These are phyloP conservation scores for Xylariaceae sp. DNA, from an alignment of 2,329 filamentous ascomycete species.

Conservation along the genomic window DNA sequence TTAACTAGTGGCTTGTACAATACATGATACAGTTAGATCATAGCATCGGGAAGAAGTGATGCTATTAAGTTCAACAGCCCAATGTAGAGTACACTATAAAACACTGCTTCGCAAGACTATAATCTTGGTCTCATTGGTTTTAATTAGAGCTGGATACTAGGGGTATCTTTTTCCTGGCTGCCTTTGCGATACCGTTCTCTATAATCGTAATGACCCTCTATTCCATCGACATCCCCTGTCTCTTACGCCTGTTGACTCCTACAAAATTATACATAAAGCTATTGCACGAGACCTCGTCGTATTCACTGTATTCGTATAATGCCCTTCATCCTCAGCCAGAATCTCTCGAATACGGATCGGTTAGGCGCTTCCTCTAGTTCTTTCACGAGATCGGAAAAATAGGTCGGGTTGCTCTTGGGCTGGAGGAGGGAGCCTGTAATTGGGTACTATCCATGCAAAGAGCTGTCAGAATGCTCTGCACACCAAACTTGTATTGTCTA, in stretches of 20 bases:
- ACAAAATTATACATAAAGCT: constrained; percentile 17
- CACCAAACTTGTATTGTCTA: neutral
- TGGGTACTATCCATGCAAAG: constrained; percentile 46
- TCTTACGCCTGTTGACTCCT: neutral
- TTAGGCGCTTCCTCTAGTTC: constrained; percentile 69
- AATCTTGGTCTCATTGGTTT: neutral
- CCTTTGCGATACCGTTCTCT: neutral
- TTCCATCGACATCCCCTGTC: neutral
- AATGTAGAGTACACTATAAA: neutral
- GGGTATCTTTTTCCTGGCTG: constrained; percentile 4
- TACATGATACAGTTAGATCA: constrained; percentile 10
- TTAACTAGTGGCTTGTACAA: constrained; percentile 7
- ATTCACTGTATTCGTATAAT: constrained; percentile 62
- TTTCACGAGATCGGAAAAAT: constrained; percentile 64
- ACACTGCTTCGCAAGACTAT: neutral
- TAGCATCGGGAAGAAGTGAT: neutral
- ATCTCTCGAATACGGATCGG: constrained; percentile 57
- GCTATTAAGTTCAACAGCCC: neutral
- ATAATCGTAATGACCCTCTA: neutral
- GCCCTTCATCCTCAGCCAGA: constrained; percentile 62
- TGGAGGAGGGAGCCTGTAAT: constrained; percentile 57
- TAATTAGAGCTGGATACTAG: neutral
- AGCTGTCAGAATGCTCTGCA: constrained; percentile 4
- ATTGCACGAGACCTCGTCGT: neutral
- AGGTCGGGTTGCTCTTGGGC: constrained; percentile 67